Evolutionary conservation across 129 eudicot species (phyloP).

Genomic region (Arctium minus): DNA sequence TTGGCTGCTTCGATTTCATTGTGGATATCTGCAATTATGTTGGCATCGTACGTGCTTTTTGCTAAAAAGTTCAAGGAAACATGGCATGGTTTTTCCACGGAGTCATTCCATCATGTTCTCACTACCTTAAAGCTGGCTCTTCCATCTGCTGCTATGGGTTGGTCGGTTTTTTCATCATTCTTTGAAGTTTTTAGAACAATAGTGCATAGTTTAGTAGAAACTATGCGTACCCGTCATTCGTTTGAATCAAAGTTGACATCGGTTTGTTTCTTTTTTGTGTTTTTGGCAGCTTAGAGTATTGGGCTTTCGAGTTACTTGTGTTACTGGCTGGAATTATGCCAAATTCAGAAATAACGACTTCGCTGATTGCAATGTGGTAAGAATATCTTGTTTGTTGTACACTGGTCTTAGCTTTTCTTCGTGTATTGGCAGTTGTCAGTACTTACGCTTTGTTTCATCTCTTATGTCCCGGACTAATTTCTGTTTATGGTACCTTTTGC

Average conservation of each 20-base stretch:
- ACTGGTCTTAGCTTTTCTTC: no score
- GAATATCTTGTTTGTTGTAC: neutral
- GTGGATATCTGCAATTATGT: conserved; percentile 56
- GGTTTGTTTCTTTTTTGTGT: neutral
- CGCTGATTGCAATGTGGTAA: conserved; percentile 87
- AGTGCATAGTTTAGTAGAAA: neutral
- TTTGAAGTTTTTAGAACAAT: neutral
- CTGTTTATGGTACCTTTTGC: neutral
- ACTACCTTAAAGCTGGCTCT: conserved; percentile 65
- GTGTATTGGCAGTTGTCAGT: no score
- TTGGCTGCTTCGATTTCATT: conserved; percentile 65
- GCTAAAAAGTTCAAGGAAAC: conserved; percentile 41
- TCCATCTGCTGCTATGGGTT: conserved; percentile 93
- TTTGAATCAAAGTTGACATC: neutral
- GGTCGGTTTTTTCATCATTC: conserved; percentile 37
- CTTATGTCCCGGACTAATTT: no score
- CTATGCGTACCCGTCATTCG: neutral
- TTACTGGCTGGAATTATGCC: conserved; percentile 79
- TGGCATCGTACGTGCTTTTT: conserved; percentile 44
- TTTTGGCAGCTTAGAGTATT: conserved; percentile 65
- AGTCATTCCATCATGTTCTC: conserved; percentile 45
- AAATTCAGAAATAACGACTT: conserved; percentile 60
- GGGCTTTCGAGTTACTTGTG: conserved; percentile 92
- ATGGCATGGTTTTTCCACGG: conserved; percentile 64
- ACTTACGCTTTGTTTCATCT: no score